A percentile compares a stretch with the other conserved stretches of the same genome.
Conservation (phyloP, 2,329 filamentous ascomycete species). For the Aspergillus texensis region DNA sequence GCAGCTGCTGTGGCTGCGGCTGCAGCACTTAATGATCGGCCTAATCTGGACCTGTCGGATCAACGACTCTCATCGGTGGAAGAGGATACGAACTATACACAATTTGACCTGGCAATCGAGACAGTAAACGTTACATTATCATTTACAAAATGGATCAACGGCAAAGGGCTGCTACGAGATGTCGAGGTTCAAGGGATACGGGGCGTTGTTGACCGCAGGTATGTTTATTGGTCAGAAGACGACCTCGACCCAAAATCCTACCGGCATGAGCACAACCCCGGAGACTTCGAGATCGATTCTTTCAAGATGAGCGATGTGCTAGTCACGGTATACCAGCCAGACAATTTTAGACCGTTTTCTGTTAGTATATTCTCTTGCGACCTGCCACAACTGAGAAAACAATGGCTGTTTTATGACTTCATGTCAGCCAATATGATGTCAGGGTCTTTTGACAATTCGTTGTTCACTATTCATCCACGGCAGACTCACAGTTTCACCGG, state of each 20-base stretch:
- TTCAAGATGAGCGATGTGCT: constrained; percentile 96
- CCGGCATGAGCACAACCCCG: constrained; percentile 81
- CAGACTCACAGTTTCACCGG: constrained; percentile 82
- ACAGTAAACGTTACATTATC: constrained; percentile 96
- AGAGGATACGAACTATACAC: constrained; percentile 95
- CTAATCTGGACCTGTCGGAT: constrained; percentile 44
- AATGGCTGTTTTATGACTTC: constrained; percentile 98
- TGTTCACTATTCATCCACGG: constrained; percentile 95
- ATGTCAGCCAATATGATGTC: constrained; percentile 94
- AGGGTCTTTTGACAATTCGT: constrained; percentile 89
- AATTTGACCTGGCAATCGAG: constrained; percentile 93
- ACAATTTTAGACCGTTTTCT: constrained; percentile 88
- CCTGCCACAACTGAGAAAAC: constrained; percentile 86
- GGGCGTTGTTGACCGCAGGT: constrained; percentile 88
- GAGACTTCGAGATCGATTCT: constrained; percentile 94
- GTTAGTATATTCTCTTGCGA: constrained; percentile 97
- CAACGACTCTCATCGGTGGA: constrained; percentile 47
- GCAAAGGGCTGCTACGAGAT: constrained; percentile 85
- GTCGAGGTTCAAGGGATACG: constrained; percentile 93
- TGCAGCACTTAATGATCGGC: constrained; percentile 55
- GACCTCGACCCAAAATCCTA: constrained; percentile 81
- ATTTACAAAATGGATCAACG: constrained; percentile 99
- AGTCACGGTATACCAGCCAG: constrained; percentile 87
- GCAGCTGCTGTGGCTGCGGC: constrained; percentile 85
- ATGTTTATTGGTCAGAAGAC: constrained; percentile 71